These are phyloP conservation scores for Dacryopinax spathularia DNA, from an alignment of 768 basidiomycete genomes.

Conservation along the genomic window DNA sequence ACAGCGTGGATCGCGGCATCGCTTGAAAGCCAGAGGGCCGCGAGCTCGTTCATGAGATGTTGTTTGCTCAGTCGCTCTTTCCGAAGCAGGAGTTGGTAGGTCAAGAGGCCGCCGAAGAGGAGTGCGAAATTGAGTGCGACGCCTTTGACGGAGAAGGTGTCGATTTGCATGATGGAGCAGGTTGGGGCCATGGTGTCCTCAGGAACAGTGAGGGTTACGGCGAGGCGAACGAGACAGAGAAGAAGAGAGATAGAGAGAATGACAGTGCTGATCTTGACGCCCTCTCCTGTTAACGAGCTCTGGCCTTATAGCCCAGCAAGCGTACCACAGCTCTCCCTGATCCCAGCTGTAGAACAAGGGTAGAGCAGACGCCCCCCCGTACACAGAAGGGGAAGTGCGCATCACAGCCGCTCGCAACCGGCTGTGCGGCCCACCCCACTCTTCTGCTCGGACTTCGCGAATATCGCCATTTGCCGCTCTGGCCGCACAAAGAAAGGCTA, in stretches of 20 bases:
- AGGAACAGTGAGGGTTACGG: neutral
- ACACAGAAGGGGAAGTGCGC: no score
- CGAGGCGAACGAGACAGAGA: neutral
- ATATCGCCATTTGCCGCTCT: no score
- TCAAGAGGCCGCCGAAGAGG: neutral
- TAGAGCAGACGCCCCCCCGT: no score
- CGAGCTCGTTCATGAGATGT: neutral
- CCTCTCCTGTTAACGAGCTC: neutral
- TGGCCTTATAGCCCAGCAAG: neutral
- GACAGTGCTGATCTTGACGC: neutral
- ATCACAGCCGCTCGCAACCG: no score
- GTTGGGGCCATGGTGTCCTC: neutral
- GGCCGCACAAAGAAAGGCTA: neutral
- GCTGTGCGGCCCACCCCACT: neutral
- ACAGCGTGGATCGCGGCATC: neutral
- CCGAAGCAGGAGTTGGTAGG: neutral
- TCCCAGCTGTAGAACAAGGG: neutral
- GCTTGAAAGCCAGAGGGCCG: neutral
- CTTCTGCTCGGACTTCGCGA: neutral
- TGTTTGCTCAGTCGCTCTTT: neutral
- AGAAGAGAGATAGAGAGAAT: neutral
- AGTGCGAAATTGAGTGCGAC: neutral
- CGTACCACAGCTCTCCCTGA: neutral
- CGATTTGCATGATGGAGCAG: neutral
- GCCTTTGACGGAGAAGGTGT: neutral